Evolutionary conservation across 768 basidiomycete species (phyloP), one percentile per base, ranked within the genome.

Genomic region (Panaeolus cyanescens): DNA sequence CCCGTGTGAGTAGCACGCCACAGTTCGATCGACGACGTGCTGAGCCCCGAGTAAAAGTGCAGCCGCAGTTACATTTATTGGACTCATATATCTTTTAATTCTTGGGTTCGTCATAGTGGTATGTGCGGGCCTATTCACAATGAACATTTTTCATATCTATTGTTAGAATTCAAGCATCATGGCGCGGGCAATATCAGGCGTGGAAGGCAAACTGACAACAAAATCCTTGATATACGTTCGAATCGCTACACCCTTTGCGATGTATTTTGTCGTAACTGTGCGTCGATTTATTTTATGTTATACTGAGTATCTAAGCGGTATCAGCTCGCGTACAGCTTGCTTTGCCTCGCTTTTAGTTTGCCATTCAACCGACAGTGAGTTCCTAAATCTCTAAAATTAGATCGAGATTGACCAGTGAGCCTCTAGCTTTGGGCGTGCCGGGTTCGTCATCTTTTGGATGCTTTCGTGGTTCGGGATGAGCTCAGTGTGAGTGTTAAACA

Each of bases 391-490:
- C 56, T 22, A 57, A 22, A 32, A 30, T n/a, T 34, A 32, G 19
- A 36, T 42, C 10, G 25, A 2, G 25, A n/a, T 33, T 59, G n/a
- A 55, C 13, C 32, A 55, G 25, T 25, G 22, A 4, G 4, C 56
- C 17, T 31, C n/a, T 36, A 79, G 83, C 62, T 88, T 83, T 60
- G 84, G 84, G 19, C 65, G 65, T 42, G 70, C 68, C 0, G 89
- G 88, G 0, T 88, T 90, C 65, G 67, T 89, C 45, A 73, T 90
- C 32, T 88, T 87, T 64, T 91, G 90, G 89, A 88, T 89, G 85
- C 74, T 89, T 62, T 84, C 84, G 62, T 90, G 80, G 79, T 54
- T 80, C 56, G 84, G 79, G 28, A 90, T 90, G 89, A 68, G 80
- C 20, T 78, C 87, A 0, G 77, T 88, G 86, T 82, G 72, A 36